Conservation (phyloP, 1,284 basidiomycete species). For the Amylostereum areolatum region DNA sequence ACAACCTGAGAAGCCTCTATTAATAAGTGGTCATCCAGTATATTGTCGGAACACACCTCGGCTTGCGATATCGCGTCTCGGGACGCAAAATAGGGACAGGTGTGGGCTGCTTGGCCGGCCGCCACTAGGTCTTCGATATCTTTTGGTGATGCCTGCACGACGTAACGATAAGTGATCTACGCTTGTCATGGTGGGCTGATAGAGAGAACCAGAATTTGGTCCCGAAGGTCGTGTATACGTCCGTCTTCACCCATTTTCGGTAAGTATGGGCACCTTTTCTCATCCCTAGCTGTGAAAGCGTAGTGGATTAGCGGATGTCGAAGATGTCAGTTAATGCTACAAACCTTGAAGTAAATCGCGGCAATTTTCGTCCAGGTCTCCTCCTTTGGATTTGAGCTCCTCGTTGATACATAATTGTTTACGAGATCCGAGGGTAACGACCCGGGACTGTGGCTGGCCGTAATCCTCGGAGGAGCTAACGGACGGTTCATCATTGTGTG, state of each 20-base stretch:
- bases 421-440: constrained; percentile 85
- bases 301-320: constrained; percentile 1
- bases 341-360: constrained; percentile 79
- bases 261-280: constrained; percentile 71
- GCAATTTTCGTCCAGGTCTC: constrained; percentile 91
- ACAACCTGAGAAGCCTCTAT: constrained; percentile 54
- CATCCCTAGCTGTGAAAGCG: constrained; percentile 47
- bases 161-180: neutral
- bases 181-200: neutral
- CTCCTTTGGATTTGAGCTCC: constrained; percentile 54
- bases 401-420: constrained; percentile 94
- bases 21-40: neutral
- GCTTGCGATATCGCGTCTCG: constrained; percentile 85
- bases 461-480: too few relatives aligned
- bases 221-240: constrained; percentile 80
- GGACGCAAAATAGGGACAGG: constrained; percentile 93
- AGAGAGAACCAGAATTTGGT: constrained; percentile 73
- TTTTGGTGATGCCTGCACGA: constrained; percentile 70
- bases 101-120: constrained; percentile 59
- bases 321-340: constrained; percentile 12
- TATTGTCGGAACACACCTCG: constrained; percentile 51
- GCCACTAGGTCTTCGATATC: constrained; percentile 92
- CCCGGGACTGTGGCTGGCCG: constrained; percentile 35
- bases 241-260: constrained; percentile 73
- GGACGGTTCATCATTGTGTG: too few relatives aligned